Evolutionary conservation across 805 yeast species (phyloP).

Genomic region (Metschnikowia cubensis): DNA sequence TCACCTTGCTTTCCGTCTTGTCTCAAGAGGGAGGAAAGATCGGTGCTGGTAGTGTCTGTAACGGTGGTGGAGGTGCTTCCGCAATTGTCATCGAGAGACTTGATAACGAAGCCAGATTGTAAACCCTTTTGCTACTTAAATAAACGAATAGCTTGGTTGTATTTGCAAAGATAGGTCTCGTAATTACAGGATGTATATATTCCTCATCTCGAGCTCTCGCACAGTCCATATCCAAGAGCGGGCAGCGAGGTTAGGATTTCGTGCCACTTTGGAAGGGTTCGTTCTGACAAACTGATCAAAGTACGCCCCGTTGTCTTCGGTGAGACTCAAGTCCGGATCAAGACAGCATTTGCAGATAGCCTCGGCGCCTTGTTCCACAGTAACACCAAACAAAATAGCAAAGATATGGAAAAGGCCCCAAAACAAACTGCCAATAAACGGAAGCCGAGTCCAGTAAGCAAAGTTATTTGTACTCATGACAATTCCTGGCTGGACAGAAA

Average conservation of each 20-base stretch:
- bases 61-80: conserved; percentile 99
- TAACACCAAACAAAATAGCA: conserved; percentile 65
- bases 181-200: conserved; percentile 22
- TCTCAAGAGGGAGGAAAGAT: conserved; percentile 73
- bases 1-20: conserved; percentile 78
- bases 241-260: conserved; percentile 54
- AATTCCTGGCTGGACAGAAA: conserved; percentile 79
- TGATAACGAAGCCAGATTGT: conserved; percentile 36
- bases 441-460: conserved; percentile 72
- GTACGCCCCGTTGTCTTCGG: conserved; percentile 66
- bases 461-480: conserved; percentile 79
- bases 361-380: conserved; percentile 66
- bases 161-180: background rate
- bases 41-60: conserved; percentile 96
- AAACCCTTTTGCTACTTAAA: conserved; percentile 3
- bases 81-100: conserved; percentile 80
- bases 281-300: conserved; percentile 46
- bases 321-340: conserved; percentile 44
- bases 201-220: conserved; percentile 50
- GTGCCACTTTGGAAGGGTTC: conserved; percentile 56
- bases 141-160: background rate
- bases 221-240: conserved; percentile 80
- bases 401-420: conserved; percentile 70
- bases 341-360: conserved; percentile 63
- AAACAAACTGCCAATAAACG: conserved; percentile 70